Percentiles rank a stretch among this genome's conserved stretches.
phyloP scores from a whole-genome alignment of 1,284 basidiomycete genomes.

The Trichosporon ovoides region DNA sequence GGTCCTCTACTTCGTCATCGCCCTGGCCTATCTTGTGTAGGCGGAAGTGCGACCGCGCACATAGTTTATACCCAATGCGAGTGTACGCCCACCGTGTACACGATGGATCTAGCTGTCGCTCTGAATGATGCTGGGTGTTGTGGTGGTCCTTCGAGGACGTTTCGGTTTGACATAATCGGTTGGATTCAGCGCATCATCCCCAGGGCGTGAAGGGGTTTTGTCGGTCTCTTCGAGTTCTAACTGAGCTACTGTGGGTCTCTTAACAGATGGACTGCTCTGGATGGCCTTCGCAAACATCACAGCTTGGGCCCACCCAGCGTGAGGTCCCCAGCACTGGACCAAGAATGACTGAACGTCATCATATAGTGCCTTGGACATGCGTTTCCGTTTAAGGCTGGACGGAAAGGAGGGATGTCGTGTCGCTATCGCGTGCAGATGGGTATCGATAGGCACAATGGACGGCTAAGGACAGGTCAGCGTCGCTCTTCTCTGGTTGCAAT shows the following conservation, averaged over 20 bases:
- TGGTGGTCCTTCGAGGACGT: too few species aligned
- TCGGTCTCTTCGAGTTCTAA: too few species aligned
- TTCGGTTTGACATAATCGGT: too few species aligned
- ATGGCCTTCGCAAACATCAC: constrained; percentile 52
- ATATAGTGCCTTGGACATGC: constrained; percentile 73
- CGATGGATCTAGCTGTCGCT: background rate
- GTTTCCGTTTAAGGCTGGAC: constrained; percentile 45
- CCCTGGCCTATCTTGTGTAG: constrained; percentile 9
- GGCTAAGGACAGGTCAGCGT: constrained; percentile 51
- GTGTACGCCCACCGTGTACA: background rate
- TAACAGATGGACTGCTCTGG: background rate
- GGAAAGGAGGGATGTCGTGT: constrained; percentile 73
- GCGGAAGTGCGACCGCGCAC: background rate
- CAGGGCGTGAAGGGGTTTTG: too few species aligned
- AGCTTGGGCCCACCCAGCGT: constrained; percentile 89
- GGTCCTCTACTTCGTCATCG: constrained; percentile 16
- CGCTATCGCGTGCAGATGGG: constrained; percentile 83
- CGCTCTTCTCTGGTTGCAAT: background rate
- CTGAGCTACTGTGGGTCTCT: too few species aligned
- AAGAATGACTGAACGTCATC: constrained; percentile 67
- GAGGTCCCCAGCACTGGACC: constrained; percentile 65
- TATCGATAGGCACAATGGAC: constrained; percentile 84
- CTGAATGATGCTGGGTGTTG: too few species aligned
- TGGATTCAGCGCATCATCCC: too few species aligned
- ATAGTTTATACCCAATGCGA: background rate